Percentiles rank a stretch among this genome's conserved stretches.
These are phyloP conservation scores for Fraxinus anomala DNA, from an alignment of 257 asterid genomes.

Conservation along the genomic window DNA sequence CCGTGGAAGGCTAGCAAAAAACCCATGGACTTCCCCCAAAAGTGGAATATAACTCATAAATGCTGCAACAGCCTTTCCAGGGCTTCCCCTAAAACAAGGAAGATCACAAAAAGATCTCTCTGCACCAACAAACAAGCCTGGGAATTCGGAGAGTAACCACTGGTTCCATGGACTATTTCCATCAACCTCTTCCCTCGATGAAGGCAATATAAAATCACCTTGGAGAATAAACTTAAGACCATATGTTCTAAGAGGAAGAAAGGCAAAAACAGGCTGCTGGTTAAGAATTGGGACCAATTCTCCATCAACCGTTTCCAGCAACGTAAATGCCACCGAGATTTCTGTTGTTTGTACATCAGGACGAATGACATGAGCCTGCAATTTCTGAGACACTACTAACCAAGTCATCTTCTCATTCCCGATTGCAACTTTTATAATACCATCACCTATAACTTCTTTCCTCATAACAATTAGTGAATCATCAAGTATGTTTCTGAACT, in stretches of 20 bases:
- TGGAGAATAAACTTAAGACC: slow-evolving; percentile 94
- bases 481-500: slow-evolving; percentile 65
- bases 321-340: slow-evolving; percentile 83
- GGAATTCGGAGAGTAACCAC: slow-evolving; percentile 86
- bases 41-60: slow-evolving; percentile 92
- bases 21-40: slow-evolving; percentile 90
- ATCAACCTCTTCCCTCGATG: slow-evolving; percentile 98
- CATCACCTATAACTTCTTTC: slow-evolving; percentile 72
- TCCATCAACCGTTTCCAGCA: slow-evolving; percentile 58
- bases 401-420: slow-evolving; percentile 81
- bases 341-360: slow-evolving; percentile 71
- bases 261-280: slow-evolving; percentile 96
- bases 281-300: slow-evolving; percentile 60
- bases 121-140: slow-evolving; percentile 77
- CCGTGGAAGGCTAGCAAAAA: slow-evolving; percentile 80
- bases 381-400: slow-evolving; percentile 76
- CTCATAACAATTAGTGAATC: slow-evolving; percentile 72
- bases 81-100: slow-evolving; percentile 67
- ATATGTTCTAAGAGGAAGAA: slow-evolving; percentile 94
- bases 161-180: slow-evolving; percentile 95
- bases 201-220: slow-evolving; percentile 96
- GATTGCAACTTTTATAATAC: slow-evolving; percentile 70
- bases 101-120: slow-evolving; percentile 74
- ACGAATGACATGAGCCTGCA: slow-evolving; percentile 58
- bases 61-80: slow-evolving; percentile 74